A percentile compares a stretch with the other conserved stretches of the same genome.
These are phyloP conservation scores for Daldinia concentrica DNA, from an alignment of 495 filamentous ascomycete species.

Conservation along the genomic window DNA sequence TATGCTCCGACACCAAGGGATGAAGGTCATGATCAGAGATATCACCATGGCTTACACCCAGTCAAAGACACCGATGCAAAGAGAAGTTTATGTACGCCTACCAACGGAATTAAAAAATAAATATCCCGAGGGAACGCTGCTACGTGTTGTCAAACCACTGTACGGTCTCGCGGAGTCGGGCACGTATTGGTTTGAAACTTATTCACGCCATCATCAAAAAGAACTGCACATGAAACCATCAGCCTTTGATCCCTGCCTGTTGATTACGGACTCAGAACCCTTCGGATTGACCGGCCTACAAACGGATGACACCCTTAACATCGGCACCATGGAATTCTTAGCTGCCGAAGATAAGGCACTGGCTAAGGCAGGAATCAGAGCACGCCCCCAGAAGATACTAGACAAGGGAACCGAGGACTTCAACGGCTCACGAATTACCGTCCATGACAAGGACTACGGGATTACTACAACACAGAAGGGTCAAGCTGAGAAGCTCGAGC, in stretches of 20 bases:
- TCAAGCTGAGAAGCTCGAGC: not conserved
- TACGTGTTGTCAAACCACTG: not conserved
- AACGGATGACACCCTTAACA: not conserved
- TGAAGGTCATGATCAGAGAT: not conserved
- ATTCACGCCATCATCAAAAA: not conserved
- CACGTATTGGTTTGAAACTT: not conserved
- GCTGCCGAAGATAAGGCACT: not conserved
- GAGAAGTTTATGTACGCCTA: not conserved
- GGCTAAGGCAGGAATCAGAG: not conserved
- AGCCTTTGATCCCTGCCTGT: slow-evolving; percentile 1
- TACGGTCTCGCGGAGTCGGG: slow-evolving; percentile 1
- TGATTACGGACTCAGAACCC: not conserved
- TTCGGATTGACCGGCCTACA: not conserved
- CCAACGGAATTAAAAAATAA: not conserved
- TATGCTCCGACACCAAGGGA: not conserved
- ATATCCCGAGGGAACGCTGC: not conserved
- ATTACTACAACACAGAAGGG: not conserved
- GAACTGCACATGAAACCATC: not conserved
- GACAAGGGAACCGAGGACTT: not conserved
- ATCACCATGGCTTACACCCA: slow-evolving; percentile 5
- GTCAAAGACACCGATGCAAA: not conserved
- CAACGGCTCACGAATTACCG: not conserved
- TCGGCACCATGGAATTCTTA: not conserved
- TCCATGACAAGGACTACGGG: not conserved
- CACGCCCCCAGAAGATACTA: not conserved